A percentile compares a stretch with the other conserved stretches of the same genome.
Evolutionary conservation across 805 yeast species (phyloP).

Genomic region (Lipomyces orientalis): DNA sequence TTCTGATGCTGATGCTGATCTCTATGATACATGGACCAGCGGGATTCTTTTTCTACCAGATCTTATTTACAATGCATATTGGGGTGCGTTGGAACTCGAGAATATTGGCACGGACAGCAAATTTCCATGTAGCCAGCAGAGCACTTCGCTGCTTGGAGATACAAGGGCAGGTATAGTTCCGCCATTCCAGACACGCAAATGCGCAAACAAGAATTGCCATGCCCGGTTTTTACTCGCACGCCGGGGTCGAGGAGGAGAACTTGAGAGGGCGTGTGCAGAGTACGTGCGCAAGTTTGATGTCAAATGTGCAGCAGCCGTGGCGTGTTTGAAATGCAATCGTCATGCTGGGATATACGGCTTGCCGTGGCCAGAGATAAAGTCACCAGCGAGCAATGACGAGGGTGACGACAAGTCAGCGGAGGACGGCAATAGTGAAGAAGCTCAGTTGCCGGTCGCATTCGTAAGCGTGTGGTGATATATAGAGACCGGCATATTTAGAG

Average conservation of each 20-base stretch:
- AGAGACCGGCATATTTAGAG: not conserved
- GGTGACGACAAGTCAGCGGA: slow-evolving; percentile 15
- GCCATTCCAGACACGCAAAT: slow-evolving; percentile 13
- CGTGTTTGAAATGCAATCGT: slow-evolving; percentile 45
- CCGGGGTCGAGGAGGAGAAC: not conserved
- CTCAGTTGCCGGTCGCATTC: not conserved
- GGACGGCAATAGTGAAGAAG: not conserved
- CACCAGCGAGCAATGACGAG: not conserved
- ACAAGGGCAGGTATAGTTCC: not conserved
- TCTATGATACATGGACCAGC: not conserved
- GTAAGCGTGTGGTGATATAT: not conserved
- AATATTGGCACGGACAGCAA: not conserved
- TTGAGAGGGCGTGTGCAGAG: slow-evolving; percentile 14
- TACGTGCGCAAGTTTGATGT: slow-evolving; percentile 13
- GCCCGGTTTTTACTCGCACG: slow-evolving; percentile 17
- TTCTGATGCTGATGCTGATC: slow-evolving; percentile 4
- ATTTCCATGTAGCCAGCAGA: slow-evolving; percentile 6
- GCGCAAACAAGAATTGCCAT: slow-evolving; percentile 20
- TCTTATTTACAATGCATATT: slow-evolving; percentile 30
- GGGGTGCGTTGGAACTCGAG: slow-evolving; percentile 10
- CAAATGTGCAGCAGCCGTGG: slow-evolving; percentile 8
- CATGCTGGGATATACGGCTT: slow-evolving; percentile 42
- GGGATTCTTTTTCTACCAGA: not conserved
- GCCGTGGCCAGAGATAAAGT: slow-evolving; percentile 42
- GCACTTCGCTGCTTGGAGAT: not conserved